Percentiles rank a stretch among this genome's conserved stretches.
These are phyloP conservation scores for Spinacia oleracea DNA, from an alignment of 179 eudicot genomes.

Conservation along the genomic window DNA sequence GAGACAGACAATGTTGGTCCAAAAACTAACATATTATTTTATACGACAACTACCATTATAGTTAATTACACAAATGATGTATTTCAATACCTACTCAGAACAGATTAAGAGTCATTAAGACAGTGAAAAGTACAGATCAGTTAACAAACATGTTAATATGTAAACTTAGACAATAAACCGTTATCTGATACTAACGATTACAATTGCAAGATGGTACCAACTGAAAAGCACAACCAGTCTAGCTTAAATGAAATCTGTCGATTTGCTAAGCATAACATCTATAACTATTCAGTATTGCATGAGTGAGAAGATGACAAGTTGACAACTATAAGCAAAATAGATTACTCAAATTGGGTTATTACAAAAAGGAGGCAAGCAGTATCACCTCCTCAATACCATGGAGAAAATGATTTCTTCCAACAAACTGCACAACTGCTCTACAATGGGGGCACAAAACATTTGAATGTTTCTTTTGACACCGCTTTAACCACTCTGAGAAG, in stretches of 20 bases:
- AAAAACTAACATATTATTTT: not conserved
- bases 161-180: not conserved
- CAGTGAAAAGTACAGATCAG: not conserved
- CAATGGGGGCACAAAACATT: conserved; percentile 92
- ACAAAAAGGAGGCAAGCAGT: not conserved
- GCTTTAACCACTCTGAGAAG: conserved; percentile 95
- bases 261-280: not conserved
- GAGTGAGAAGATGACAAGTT: not conserved
- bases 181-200: not conserved
- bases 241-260: not conserved
- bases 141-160: not conserved
- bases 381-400: conserved; percentile 82
- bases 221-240: not conserved
- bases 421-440: conserved; percentile 85
- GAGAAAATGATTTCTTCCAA: conserved; percentile 84
- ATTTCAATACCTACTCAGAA: not conserved
- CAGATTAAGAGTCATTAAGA: not conserved
- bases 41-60: not conserved
- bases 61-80: not conserved
- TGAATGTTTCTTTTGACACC: conserved; percentile 70
- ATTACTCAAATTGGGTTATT: not conserved
- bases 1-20: not conserved
- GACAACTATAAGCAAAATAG: not conserved
- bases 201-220: not conserved
- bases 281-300: not conserved